Evolutionary conservation across 176 grass and related monocot species (phyloP).

Genomic region (Metroxylon sagu): DNA sequence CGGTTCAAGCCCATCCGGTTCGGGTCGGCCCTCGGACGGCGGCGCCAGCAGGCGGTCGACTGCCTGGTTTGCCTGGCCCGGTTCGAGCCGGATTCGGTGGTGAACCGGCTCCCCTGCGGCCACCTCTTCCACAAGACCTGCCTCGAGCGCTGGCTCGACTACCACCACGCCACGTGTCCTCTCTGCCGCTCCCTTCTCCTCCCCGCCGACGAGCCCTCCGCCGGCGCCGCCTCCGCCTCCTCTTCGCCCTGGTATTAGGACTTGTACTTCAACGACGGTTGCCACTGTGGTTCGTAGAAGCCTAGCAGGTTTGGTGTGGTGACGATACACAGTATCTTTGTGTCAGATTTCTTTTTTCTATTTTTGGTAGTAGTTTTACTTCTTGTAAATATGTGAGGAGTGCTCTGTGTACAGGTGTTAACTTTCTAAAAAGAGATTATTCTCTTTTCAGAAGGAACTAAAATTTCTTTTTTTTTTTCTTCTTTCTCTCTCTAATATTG

Average conservation of each 20-base stretch:
- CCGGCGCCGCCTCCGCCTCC: not conserved
- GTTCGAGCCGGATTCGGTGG: slow-evolving; percentile 60
- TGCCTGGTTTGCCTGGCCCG: slow-evolving; percentile 63
- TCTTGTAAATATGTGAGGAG: no score
- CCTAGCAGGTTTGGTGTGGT: no score
- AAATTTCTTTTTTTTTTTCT: no score
- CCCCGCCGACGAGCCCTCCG: not conserved
- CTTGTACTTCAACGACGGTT: not conserved
- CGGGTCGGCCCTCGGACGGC: slow-evolving; percentile 10
- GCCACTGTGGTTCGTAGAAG: no score
- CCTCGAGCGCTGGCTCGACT: slow-evolving; percentile 75
- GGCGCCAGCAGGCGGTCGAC: slow-evolving; percentile 6
- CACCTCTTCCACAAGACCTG: slow-evolving; percentile 77
- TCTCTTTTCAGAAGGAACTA: no score
- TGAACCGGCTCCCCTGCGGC: slow-evolving; percentile 66
- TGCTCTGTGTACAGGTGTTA: no score
- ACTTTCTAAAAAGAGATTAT: no score
- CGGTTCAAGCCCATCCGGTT: slow-evolving; percentile 36
- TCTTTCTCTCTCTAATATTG: no score
- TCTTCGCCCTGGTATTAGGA: slow-evolving; percentile 10
- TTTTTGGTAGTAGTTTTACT: no score
- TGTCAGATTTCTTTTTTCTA: no score
- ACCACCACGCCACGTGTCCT: slow-evolving; percentile 82
- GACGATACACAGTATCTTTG: no score
- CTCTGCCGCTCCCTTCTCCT: slow-evolving; percentile 60